Base-by-base conservation (phyloP, 1,139 yeast genomes). In the Pichia kudriavzevii region DNA sequence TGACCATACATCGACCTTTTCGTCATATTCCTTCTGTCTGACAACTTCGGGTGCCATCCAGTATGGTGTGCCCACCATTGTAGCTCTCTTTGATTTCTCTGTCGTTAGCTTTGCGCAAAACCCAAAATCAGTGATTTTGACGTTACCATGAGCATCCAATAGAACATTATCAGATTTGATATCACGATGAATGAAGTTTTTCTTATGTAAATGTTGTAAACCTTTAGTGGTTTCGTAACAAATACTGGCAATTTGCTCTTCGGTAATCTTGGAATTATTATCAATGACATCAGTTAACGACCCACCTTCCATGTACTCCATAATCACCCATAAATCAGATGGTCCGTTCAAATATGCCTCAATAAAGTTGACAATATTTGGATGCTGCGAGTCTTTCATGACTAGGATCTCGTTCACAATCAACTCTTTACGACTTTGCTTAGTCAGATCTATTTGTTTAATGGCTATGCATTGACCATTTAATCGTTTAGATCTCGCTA, bases 11-110 rank as follows among this genome's bases (percentile, higher is more conserved):
- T 91, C 98, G 16, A 91, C 96, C 59, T 91, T 91, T 48, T 84
- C 95, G 50, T 88, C 98, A 53, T 91, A 91, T 53, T 87, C 95
- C 59, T 87, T 85, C 52, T 88, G 96, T 60, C 87, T 84, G 35
- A 91, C 96, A 32, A 91, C 97, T 61, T 91, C 98, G 4, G 98
- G 98, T 0, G 98, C 98, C 98, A 91, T 91, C 98, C 98, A 91
- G 59, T 91, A 91, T 10, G 98, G 98, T 0, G 98, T 91, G 26
- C 98, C 98, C 5, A 88, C 98, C 96, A 91, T 87, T 1, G 98
- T 91, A 8, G 96, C 96, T 45, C 98, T 73, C 60, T 91, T 91
- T 45, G 81, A 81, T 61, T 93, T 76, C 56, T 85, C 91, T 45
- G 84, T 94, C 2, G 96, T 91, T 48, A 91, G 68, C 59, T 87